Conservation (phyloP, 169 alveolate genomes). For the Plasmodium yoelii region DNA sequence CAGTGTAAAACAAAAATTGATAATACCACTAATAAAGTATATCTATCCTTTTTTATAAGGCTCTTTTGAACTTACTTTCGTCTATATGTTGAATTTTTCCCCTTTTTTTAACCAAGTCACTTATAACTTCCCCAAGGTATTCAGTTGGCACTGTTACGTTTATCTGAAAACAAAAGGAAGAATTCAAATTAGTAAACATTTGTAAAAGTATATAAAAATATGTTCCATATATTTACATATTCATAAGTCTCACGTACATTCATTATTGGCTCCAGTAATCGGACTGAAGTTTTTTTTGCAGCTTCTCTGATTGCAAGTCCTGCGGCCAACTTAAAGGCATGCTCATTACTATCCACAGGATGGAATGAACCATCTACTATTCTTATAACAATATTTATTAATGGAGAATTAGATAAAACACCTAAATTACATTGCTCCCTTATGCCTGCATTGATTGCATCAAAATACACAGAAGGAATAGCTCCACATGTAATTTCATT, state of each 20-base stretch:
- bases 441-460: conserved; percentile 88
- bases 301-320: conserved; percentile 89
- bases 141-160: conserved; percentile 87
- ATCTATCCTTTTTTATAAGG: not conserved
- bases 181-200: not conserved
- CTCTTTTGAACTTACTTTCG: conserved; percentile 51
- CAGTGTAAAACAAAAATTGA: not conserved
- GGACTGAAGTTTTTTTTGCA: conserved; percentile 84
- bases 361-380: conserved; percentile 90
- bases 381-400: conserved; percentile 86
- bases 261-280: conserved; percentile 93
- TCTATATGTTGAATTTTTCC: conserved; percentile 79
- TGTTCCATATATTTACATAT: not conserved
- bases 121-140: conserved; percentile 85
- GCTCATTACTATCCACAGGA: conserved; percentile 90
- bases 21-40: not conserved
- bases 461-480: conserved; percentile 88
- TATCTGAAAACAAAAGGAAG: conserved; percentile 24
- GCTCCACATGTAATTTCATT: conserved; percentile 90
- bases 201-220: not conserved
- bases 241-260: conserved; percentile 74
- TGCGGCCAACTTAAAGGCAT: conserved; percentile 92
- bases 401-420: conserved; percentile 87
- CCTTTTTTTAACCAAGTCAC: conserved; percentile 85
- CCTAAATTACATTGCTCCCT: conserved; percentile 87